phyloP scores from a whole-genome alignment of 176 grass and related monocot species.

The Areca catechu region DNA sequence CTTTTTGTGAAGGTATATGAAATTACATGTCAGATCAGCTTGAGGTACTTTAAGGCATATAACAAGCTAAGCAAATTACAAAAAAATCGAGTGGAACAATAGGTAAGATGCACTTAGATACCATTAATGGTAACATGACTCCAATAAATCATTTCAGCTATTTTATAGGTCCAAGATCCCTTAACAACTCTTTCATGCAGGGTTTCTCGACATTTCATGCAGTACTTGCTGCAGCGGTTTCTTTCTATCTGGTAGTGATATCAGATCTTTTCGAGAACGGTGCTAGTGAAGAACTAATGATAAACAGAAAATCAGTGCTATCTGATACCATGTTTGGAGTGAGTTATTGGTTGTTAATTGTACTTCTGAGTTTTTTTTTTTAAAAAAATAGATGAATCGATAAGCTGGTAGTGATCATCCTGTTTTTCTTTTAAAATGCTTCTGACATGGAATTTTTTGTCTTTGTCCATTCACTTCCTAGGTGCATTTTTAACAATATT shows the following conservation, averaged over 20 bases:
- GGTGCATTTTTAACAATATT: no score
- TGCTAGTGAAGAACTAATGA: constrained; percentile 16
- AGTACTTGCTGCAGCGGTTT: constrained; percentile 39
- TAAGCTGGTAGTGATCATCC: no score
- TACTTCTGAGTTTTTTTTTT: background rate
- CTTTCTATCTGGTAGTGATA: constrained; percentile 56
- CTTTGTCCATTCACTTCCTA: no score
- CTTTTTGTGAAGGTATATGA: constrained; percentile 41
- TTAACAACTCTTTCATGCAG: constrained; percentile 24
- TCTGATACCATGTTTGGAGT: constrained; percentile 70
- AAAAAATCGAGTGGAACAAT: constrained; percentile 77
- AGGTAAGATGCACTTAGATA: constrained; percentile 24
- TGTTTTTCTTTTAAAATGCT: no score
- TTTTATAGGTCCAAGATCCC: background rate
- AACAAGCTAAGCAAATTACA: constrained; percentile 35
- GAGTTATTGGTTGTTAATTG: constrained; percentile 1
- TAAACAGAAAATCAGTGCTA: constrained; percentile 56
- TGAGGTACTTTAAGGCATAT: constrained; percentile 45
- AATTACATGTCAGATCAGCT: constrained; percentile 42
- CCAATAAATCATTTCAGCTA: background rate
- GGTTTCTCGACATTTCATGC: constrained; percentile 79
- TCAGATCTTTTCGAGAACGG: constrained; percentile 53
- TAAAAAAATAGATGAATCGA: background rate
- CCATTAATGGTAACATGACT: background rate
- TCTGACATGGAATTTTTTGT: no score